phyloP scores from a whole-genome alignment of 148 eudicot genomes.

The Tetragonia tetragonoides region DNA sequence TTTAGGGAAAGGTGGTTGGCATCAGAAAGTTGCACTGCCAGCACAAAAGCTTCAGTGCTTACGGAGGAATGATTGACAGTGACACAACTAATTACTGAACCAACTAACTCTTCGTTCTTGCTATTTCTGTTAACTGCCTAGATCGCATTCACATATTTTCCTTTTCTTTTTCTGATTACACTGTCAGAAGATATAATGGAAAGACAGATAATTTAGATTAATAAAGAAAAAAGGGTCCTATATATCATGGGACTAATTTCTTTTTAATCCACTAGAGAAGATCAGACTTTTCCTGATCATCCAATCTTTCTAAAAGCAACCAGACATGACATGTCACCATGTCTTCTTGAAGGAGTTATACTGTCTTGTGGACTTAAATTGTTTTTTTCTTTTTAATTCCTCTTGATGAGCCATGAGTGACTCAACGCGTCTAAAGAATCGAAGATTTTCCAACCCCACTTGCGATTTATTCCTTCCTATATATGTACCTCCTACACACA shows the following conservation, averaged over 20 bases:
- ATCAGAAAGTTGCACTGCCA: conserved; percentile 16
- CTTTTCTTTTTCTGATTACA: too few species aligned
- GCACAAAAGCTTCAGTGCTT: conserved; percentile 17
- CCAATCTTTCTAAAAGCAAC: neutral
- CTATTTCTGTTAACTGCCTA: neutral
- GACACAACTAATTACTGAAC: neutral
- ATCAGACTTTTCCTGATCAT: neutral
- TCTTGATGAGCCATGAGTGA: too few species aligned
- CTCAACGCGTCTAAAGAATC: neutral
- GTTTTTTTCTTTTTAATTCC: too few species aligned
- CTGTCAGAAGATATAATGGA: too few species aligned
- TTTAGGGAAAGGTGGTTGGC: neutral
- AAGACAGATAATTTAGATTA: too few species aligned
- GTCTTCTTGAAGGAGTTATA: too few species aligned
- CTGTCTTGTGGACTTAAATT: too few species aligned
- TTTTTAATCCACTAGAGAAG: neutral
- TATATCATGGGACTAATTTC: too few species aligned
- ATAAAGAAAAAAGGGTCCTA: neutral
- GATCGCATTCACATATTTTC: too few species aligned
- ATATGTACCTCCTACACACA: conserved; percentile 14
- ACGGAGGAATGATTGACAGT: neutral
- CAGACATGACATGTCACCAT: neutral
- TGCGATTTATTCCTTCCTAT: neutral
- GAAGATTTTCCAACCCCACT: conserved; percentile 7
- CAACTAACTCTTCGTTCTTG: neutral